Base-by-base conservation (phyloP, 2,329 filamentous ascomycete species). In the Neonectria ditissima region DNA sequence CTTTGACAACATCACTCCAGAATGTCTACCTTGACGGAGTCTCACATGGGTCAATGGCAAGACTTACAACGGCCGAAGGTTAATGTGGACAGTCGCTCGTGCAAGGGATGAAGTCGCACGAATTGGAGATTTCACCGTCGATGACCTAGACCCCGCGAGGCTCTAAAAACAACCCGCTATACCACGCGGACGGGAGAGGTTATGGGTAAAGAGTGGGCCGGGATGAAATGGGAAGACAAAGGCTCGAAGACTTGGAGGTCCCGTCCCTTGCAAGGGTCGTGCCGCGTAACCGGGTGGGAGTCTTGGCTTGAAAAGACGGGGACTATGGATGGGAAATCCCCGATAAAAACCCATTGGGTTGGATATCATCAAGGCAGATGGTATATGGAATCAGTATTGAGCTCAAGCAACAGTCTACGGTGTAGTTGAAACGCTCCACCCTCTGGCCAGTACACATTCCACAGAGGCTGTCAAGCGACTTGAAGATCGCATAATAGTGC, bases 71-170 rank as follows among this genome's bases (percentile, higher is more conserved):
- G 24, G 14, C 28, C 37, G 13, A 26, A 28, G 18, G 10, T 43
- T 26, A 22, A n/a, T n/a, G 16, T n/a, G 22, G 22, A 16, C n/a
- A n/a, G 22, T 6, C 4, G 8, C 28, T 10, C 22, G 28, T 5
- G 24, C 13, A 9, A 26, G 28, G 45, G 14, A 24, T 10, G 22
- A 58, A 52, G 47, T 70, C 55, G 61, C 67, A 69, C 67, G 65
- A 69, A 69, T 68, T 20, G 39, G 18, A 68, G 18, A 68, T 55
- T 69, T 69, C 65, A 61, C 67, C 67, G 65, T 50, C 16, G 8
- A n/a, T 18, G 20, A 6, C 28, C 48, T 37, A 22, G 55, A 22
- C 37, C 18, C 26, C 34, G 34, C 22, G 8, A 34, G 43, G 26
- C 30, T 8, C 11, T 13, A 3, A 13, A 44, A 22, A 18, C 4